Conservation (phyloP, 768 basidiomycete species). For the Phaffia tasmanica region DNA sequence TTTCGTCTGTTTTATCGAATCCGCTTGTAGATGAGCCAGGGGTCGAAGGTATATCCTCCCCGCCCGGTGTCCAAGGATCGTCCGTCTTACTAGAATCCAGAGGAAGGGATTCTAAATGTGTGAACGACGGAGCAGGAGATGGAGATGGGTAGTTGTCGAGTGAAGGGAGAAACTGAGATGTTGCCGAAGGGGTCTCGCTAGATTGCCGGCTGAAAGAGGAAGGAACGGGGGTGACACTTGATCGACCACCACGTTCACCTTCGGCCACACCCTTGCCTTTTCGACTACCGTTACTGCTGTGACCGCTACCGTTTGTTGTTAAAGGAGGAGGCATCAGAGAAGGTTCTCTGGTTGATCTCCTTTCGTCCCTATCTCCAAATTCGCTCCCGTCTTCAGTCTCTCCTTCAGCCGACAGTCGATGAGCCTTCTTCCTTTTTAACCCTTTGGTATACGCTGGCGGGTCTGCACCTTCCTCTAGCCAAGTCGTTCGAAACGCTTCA, state of each 20-base stretch:
- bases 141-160: not conserved
- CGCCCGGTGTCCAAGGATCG: not conserved
- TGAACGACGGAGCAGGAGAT: not conserved
- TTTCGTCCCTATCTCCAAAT: conserved; percentile 25
- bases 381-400: conserved; percentile 37
- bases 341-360: not conserved
- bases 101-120: not conserved
- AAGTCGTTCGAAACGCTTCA: conserved; percentile 77
- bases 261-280: no score
- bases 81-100: not conserved
- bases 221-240: not conserved
- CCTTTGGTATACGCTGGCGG: conserved; percentile 62
- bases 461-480: conserved; percentile 83
- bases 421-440: conserved; percentile 26
- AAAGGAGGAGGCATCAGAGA: not conserved
- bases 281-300: no score
- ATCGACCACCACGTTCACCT: not conserved
- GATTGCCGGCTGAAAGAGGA: not conserved
- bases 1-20: conserved; percentile 47
- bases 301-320: no score
- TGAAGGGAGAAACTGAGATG: not conserved
- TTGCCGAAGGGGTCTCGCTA: not conserved
- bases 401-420: conserved; percentile 9
- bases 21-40: conserved; percentile 25
- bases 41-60: conserved; percentile 18